Base-by-base conservation (phyloP, 768 basidiomycete species). In the Amanita molliuscula region DNA sequence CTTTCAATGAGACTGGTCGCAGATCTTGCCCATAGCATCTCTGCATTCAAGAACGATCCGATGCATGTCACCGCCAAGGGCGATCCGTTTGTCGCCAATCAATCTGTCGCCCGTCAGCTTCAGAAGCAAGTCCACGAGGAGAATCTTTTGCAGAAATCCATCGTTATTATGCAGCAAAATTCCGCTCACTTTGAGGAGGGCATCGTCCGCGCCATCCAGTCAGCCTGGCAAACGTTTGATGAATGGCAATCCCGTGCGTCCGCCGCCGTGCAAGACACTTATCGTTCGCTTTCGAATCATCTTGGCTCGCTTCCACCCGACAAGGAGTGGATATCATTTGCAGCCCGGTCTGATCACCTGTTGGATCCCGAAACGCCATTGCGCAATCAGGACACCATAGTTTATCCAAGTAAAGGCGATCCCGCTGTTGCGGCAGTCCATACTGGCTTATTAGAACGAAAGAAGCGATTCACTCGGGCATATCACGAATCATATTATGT, bases 111-210 rank as follows among this genome's bases (percentile, higher is more conserved):
- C 16, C 82, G 78, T 46, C 92, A 96, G 63, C 79, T 96, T 13
- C 78, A 82, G 55, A 89, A 88, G 57, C 94, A 97, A 68, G 89
- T 97, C 40, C 82, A 92, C 67, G 95, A 96, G 68, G 96, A 99
- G 68, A 99, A 99, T 62, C 82, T 93, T 0, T 81, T 99, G 11
- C 95, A 99, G 68, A 99, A 98, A 65, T 89, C 86, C 2, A 88
- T 97, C 60, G 83, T 99, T 61, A 94, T 99, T 65, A 97, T 95
- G 81, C 95, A 99, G 59, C 92, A 94, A 56, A 95, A 95, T 63
- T 88, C 85, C 13, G 95, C 94, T 18, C 85, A 94, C 62, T 99
- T 99, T 58, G 96, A 98, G 66, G 88, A 91, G 56, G 94, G 93
- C 47, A 89, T 99, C 58, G 91, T 99, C 23, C 87, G 89, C 52